A percentile compares a stretch with the other conserved stretches of the same genome.
Conservation (phyloP, 2,329 filamentous ascomycete genomes). For the Pseudocercospora crystallina region DNA sequence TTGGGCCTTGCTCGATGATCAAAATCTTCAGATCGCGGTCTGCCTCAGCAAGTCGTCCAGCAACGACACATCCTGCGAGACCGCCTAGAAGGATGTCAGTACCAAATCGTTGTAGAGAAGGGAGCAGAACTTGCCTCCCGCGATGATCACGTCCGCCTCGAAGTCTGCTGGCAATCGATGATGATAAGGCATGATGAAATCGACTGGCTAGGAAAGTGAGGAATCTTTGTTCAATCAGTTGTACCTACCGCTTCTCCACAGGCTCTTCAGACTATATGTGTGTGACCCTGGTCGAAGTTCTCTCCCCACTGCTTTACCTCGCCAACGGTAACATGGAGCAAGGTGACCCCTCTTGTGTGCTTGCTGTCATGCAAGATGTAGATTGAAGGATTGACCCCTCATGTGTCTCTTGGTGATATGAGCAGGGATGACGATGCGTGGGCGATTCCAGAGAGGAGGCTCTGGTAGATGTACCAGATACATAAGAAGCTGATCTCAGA, state of each 20-base stretch:
- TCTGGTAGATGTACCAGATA: not conserved
- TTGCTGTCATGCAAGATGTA: slow-evolving; percentile 1
- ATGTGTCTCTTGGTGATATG: not conserved
- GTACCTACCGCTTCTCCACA: no score
- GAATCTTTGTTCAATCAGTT: no score
- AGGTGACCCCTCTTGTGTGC: slow-evolving; percentile 1
- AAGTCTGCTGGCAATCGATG: slow-evolving; percentile 16
- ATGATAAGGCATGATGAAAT: slow-evolving; percentile 17
- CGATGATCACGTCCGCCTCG: slow-evolving; percentile 23
- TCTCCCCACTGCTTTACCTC: not conserved
- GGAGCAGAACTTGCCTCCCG: slow-evolving; percentile 13
- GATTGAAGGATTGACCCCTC: slow-evolving; percentile 2
- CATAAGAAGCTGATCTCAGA: not conserved
- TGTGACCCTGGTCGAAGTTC: not conserved
- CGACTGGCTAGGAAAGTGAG: not conserved
- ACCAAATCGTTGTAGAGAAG: not conserved
- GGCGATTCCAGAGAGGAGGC: not conserved
- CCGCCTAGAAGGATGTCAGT: slow-evolving; percentile 38
- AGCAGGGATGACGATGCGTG: not conserved
- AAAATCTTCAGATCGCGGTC: slow-evolving; percentile 52
- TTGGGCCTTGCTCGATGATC: slow-evolving; percentile 55
- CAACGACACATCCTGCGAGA: slow-evolving; percentile 51
- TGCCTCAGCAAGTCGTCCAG: slow-evolving; percentile 52
- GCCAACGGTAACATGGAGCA: slow-evolving; percentile 2
- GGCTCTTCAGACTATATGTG: not conserved